phyloP scores from a whole-genome alignment of 1,284 basidiomycete genomes.

The Pseudomicrostroma phylloplanum region DNA sequence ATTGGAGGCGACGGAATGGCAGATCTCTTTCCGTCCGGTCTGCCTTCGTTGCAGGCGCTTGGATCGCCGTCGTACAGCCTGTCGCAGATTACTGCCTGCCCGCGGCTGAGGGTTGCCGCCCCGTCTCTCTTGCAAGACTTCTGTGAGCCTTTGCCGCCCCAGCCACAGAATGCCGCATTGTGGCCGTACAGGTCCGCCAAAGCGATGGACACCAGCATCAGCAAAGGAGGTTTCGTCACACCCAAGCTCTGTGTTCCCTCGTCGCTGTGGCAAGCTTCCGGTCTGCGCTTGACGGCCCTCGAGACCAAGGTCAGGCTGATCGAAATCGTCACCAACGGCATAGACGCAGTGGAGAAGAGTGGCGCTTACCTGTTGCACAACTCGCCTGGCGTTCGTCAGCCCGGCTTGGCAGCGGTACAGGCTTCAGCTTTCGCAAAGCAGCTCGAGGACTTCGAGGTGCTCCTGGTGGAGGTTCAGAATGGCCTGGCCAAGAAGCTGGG shows the following conservation, averaged over 20 bases:
- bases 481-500: conserved; percentile 72
- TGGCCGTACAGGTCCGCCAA: conserved; percentile 25
- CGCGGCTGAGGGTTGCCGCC: not conserved
- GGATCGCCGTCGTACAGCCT: not conserved
- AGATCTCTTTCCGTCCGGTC: conserved; percentile 33
- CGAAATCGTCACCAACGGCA: conserved; percentile 65
- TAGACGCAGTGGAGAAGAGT: conserved; percentile 62
- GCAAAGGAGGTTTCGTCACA: conserved; percentile 73
- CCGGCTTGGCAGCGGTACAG: conserved; percentile 27
- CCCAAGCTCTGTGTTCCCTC: conserved; percentile 77
- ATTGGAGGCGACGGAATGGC: not conserved
- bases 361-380: conserved; percentile 21
- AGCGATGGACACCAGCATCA: conserved; percentile 21
- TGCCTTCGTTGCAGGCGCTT: conserved; percentile 20
- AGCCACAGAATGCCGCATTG: conserved; percentile 10
- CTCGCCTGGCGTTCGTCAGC: conserved; percentile 15
- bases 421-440: conserved; percentile 50
- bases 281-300: conserved; percentile 71
- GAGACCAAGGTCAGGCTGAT: conserved; percentile 79
- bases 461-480: conserved; percentile 65
- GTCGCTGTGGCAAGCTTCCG: conserved; percentile 76
- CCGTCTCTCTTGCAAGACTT: not conserved
- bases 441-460: conserved; percentile 68
- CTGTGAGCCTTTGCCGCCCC: not conserved
- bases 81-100: not conserved